Percentiles rank a stretch among this genome's conserved stretches.
These are phyloP conservation scores for Macrophomina pseudophaseolina DNA, from an alignment of 2,329 filamentous ascomycete species.

Conservation along the genomic window DNA sequence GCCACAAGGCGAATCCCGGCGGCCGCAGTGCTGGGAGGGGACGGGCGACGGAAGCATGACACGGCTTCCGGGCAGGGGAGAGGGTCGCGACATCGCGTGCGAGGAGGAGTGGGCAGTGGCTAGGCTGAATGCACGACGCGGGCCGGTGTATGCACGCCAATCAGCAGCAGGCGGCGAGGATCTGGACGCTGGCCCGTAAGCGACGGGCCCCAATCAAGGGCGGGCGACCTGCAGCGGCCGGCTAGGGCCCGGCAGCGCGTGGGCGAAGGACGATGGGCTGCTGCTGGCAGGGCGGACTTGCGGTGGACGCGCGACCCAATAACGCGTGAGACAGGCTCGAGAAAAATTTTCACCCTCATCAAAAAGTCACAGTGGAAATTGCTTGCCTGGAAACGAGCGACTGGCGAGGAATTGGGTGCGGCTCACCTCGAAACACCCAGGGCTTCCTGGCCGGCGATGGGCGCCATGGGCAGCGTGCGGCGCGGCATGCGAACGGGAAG, in stretches of 20 bases:
- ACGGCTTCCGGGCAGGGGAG: not conserved
- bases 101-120: not conserved
- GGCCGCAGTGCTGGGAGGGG: constrained; percentile 6
- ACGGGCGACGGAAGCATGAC: constrained; percentile 22
- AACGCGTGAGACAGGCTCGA: not conserved
- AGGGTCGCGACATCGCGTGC: not conserved
- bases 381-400: constrained; percentile 10
- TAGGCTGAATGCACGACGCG: constrained; percentile 20
- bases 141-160: constrained; percentile 15
- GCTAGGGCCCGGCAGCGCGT: not conserved
- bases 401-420: constrained; percentile 21
- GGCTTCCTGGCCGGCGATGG: not conserved
- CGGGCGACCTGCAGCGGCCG: constrained; percentile 4
- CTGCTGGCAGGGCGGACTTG: constrained; percentile 16
- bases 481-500: constrained; percentile 3
- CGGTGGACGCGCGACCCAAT: constrained; percentile 11
- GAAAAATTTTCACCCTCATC: constrained; percentile 20
- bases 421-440: constrained; percentile 10
- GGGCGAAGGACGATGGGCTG: not conserved
- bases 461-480: constrained; percentile 15
- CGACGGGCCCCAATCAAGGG: constrained; percentile 3
- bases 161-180: not conserved
- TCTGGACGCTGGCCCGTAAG: constrained; percentile 4
- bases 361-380: constrained; percentile 12
- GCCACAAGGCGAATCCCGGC: constrained; percentile 20